Percentiles rank a stretch among this genome's conserved stretches.
phyloP scores from a whole-genome alignment of 352 stramenopile genomes.

The Phytophthora macrochlamydospora region DNA sequence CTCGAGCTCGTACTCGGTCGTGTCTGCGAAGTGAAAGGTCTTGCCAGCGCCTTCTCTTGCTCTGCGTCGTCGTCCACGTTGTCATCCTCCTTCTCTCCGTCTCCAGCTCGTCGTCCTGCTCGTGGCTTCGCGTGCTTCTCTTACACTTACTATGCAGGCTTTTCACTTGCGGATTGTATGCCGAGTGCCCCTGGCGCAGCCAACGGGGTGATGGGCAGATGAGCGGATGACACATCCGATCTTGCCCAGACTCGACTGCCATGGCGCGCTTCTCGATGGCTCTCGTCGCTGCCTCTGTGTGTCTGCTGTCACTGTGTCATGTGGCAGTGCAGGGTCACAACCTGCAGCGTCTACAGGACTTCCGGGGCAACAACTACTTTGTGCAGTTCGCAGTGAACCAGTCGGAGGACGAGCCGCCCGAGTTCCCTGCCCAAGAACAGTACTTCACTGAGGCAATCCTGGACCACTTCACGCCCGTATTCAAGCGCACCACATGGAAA shows the following conservation, averaged over 20 bases:
- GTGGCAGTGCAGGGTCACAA: conserved; percentile 30
- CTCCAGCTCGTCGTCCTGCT: no score
- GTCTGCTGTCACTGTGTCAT: conserved; percentile 2
- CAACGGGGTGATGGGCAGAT: no score
- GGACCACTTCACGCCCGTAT: conserved; percentile 74
- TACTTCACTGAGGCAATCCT: conserved; percentile 69
- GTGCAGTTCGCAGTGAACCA: conserved; percentile 54
- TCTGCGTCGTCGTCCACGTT: no score
- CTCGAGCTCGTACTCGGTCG: no score
- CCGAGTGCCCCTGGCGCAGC: no score
- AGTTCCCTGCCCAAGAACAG: conserved; percentile 51
- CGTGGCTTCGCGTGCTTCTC: no score
- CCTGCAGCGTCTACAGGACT: conserved; percentile 62
- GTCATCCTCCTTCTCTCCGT: no score
- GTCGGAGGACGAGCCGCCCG: conserved; percentile 24
- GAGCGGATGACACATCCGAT: no score
- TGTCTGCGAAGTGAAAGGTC: no score
- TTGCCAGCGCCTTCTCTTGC: no score
- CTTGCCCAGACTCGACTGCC: background rate
- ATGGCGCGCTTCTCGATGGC: conserved; percentile 13
- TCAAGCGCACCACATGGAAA: conserved; percentile 69
- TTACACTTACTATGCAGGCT: no score
- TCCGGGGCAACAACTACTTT: conserved; percentile 72
- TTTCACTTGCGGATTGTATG: no score
- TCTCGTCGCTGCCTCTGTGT: conserved; percentile 6